Evolutionary conservation across 495 filamentous ascomycete genomes (phyloP), one percentile per base, ranked within the genome.

Genomic region (Delitschia confertaspora): DNA sequence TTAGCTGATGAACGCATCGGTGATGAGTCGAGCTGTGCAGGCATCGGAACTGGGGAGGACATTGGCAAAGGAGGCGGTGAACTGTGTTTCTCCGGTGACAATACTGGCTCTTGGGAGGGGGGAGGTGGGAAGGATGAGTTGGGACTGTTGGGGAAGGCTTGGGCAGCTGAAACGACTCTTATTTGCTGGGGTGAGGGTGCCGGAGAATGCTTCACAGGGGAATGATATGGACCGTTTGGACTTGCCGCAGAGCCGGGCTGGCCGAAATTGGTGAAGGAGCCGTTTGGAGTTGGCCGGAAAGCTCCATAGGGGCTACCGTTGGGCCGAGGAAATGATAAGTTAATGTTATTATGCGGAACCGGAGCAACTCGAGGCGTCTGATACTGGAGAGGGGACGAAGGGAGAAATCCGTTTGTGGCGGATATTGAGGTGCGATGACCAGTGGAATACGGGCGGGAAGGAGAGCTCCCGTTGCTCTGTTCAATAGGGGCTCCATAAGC

Each of bases 1-100:
- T 75, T 63, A 66, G 50, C 51, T 38, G 57, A 45, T 31, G 30
- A 45, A 14, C 47, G 55, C n/a, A 9, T 25, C 29, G 32, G 52
- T 33, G 32, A 38, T 45, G 26, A 68, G 66, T 69, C 25, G 65
- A 21, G 20, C 4, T 36, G 36, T 18, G 47, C 27, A 8, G 34
- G 34, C 14, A 23, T 35, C 2, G 29, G 20, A 1, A 17, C 29
- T 6, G 49, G 49, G 8, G 41, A 38, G 4, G 48, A 47, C 26
- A 45, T 43, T 0, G 39, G 46, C 6, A 20, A 27, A 2, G 21
- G 39, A 5, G 17, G 35, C 6, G 30, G 43, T 42, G 42, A 55
- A 39, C 49, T 54, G 35, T 53, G 49, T 19, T 49, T 56, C 0
- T 47, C 47, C n/a, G 52, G 56, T 2, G 56, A 56, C 27, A 42